Conservation (phyloP, 2,329 filamentous ascomycete genomes). For the Malbranchea zuffiana region DNA sequence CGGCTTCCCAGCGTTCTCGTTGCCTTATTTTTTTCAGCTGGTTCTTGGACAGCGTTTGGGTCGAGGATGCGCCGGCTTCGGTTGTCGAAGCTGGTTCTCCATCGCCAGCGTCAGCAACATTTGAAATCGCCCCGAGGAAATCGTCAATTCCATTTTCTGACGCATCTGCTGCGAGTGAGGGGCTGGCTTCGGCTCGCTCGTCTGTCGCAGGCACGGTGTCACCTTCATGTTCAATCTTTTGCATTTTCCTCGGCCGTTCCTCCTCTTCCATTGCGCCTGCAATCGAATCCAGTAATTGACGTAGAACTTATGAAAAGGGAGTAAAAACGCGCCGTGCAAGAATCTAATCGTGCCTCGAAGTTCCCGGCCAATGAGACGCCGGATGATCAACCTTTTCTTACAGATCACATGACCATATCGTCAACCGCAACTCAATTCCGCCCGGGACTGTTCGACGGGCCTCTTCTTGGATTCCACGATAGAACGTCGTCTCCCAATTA, state of each 20-base stretch:
- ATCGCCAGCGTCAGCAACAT: slow-evolving; percentile 1
- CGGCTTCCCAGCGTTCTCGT: slow-evolving; percentile 64
- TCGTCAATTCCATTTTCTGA: slow-evolving; percentile 3
- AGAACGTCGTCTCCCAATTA: not conserved
- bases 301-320: too few species aligned
- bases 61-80: slow-evolving; percentile 3
- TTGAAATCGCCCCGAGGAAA: not conserved
- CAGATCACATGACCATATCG: too few species aligned
- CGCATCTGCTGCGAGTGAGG: slow-evolving; percentile 6
- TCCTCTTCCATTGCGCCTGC: slow-evolving; percentile 42
- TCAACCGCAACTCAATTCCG: too few species aligned
- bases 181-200: not conserved
- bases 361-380: slow-evolving; percentile 5
- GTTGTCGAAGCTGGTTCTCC: not conserved
- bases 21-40: slow-evolving; percentile 69
- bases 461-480: too few species aligned
- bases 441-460: too few species aligned
- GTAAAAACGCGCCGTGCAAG: too few species aligned
- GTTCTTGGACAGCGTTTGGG: slow-evolving; percentile 60
- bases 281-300: too few species aligned
- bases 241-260: slow-evolving; percentile 45
- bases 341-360: too few species aligned
- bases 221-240: slow-evolving; percentile 40
- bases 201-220: slow-evolving; percentile 13
- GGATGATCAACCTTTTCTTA: too few species aligned